These are phyloP conservation scores for Aschersonia sp. DNA, from an alignment of 2,329 filamentous ascomycete species.

Conservation along the genomic window DNA sequence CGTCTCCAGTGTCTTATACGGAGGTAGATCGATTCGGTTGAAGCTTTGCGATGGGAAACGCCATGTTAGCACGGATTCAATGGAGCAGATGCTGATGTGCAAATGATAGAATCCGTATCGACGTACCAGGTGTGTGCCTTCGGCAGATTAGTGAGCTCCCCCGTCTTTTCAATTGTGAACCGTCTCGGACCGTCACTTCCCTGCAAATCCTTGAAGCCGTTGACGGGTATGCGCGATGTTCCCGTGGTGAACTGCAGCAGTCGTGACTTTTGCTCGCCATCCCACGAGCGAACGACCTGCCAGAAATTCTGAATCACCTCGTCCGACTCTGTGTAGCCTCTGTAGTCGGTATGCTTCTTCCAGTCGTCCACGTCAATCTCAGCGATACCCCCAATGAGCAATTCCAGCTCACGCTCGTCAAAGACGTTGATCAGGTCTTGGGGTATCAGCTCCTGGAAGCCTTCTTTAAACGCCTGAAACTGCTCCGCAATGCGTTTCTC, in stretches of 20 bases:
- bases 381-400: conserved; percentile 97
- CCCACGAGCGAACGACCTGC: conserved; percentile 94
- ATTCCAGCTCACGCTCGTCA: conserved; percentile 90
- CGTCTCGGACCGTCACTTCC: conserved; percentile 88
- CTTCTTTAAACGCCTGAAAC: conserved; percentile 94
- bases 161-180: conserved; percentile 97
- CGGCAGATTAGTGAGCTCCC: conserved; percentile 77
- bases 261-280: conserved; percentile 95
- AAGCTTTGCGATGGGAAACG: conserved; percentile 45
- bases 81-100: too few species aligned
- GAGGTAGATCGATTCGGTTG: conserved; percentile 88
- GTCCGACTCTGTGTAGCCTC: conserved; percentile 94
- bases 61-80: neutral
- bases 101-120: neutral
- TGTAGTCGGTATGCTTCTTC: conserved; percentile 99
- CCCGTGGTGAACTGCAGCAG: conserved; percentile 94
- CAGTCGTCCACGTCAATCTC: conserved; percentile 99
- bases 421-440: conserved; percentile 96
- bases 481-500: conserved; percentile 97
- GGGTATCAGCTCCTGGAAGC: conserved; percentile 95
- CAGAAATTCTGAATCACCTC: conserved; percentile 98
- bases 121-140: conserved; percentile 96
- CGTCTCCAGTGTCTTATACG: conserved; percentile 78
- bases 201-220: conserved; percentile 98
- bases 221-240: conserved; percentile 94